Evolutionary conservation across 2,329 filamentous ascomycete genomes (phyloP).

Genomic region (Pyrenophora teres): DNA sequence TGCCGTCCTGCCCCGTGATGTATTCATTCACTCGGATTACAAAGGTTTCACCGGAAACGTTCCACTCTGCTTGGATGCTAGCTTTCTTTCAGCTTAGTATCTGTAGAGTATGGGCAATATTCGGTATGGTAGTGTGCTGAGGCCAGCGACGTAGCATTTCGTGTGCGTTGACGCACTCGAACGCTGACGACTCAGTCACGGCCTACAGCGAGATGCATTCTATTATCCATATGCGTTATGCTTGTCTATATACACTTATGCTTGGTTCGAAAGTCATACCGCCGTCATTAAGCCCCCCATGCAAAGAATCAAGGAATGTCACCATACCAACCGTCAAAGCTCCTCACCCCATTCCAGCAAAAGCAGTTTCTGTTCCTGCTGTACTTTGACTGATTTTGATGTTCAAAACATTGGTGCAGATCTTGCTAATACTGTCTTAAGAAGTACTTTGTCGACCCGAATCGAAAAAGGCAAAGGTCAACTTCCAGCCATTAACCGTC

Average conservation of each 20-base stretch:
- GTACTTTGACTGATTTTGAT: slow-evolving; percentile 13
- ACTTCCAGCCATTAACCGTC: slow-evolving; percentile 21
- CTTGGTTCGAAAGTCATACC: slow-evolving; percentile 1
- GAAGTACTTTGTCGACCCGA: slow-evolving; percentile 14
- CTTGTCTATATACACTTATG: slow-evolving; percentile 4
- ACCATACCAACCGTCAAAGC: slow-evolving; percentile 16
- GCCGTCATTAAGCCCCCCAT: not conserved
- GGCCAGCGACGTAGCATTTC: slow-evolving; percentile 4
- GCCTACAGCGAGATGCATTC: not conserved
- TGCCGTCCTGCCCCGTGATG: slow-evolving; percentile 17
- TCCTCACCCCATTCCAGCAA: slow-evolving; percentile 19
- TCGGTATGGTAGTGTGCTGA: slow-evolving; percentile 4
- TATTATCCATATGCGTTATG: not conserved
- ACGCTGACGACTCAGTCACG: not conserved
- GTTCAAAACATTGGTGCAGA: slow-evolving; percentile 14
- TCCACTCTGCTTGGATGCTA: not conserved
- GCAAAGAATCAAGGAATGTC: not conserved
- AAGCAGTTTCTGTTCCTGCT: slow-evolving; percentile 18
- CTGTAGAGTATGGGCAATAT: slow-evolving; percentile 6
- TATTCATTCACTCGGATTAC: slow-evolving; percentile 10
- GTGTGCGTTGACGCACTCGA: slow-evolving; percentile 14
- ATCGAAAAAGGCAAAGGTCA: slow-evolving; percentile 32
- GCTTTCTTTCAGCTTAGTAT: not conserved
- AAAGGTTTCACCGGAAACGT: not conserved
- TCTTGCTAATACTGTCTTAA: slow-evolving; percentile 15